Evolutionary conservation across 2,329 filamentous ascomycete genomes (phyloP).

Genomic region (Alternaria viburni): DNA sequence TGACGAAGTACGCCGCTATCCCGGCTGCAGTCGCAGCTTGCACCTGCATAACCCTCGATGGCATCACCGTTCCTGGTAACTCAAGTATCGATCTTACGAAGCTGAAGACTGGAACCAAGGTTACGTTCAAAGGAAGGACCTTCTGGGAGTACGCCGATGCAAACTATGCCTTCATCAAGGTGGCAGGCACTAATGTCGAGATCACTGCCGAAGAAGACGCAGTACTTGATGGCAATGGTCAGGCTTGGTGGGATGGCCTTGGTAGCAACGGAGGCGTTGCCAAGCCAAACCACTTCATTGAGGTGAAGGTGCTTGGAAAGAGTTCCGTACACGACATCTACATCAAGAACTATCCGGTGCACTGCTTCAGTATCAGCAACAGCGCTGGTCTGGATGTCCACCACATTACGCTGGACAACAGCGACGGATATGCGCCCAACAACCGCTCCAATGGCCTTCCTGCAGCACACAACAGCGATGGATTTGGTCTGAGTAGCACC

Average conservation of each 20-base stretch:
- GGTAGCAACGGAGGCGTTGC: conserved; percentile 55
- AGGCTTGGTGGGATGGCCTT: conserved; percentile 36
- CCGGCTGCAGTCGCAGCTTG: conserved; percentile 49
- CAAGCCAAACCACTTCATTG: conserved; percentile 44
- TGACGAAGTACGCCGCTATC: conserved; percentile 26
- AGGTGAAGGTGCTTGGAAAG: conserved; percentile 47
- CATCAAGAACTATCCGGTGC: conserved; percentile 61
- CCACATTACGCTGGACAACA: conserved; percentile 62
- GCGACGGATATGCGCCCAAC: conserved; percentile 55
- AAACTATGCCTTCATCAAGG: conserved; percentile 42
- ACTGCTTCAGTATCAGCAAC: conserved; percentile 55
- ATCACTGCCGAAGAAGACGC: conserved; percentile 50
- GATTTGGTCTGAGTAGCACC: conserved; percentile 60
- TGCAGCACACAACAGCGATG: conserved; percentile 58
- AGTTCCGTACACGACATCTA: conserved; percentile 52
- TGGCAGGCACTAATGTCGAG: conserved; percentile 49
- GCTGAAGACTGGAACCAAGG: conserved; percentile 50
- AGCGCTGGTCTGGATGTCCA: conserved; percentile 52
- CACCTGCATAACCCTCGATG: conserved; percentile 51
- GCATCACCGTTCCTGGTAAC: conserved; percentile 48
- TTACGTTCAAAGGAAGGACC: conserved; percentile 45
- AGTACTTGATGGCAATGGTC: conserved; percentile 29
- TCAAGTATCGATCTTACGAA: conserved; percentile 49
- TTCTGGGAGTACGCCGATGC: conserved; percentile 43
- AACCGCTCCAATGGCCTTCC: conserved; percentile 30